Percentiles rank a stretch among this genome's conserved stretches.
These are phyloP conservation scores for Puccinia polysora DNA, from an alignment of 1,284 basidiomycete genomes.

Conservation along the genomic window DNA sequence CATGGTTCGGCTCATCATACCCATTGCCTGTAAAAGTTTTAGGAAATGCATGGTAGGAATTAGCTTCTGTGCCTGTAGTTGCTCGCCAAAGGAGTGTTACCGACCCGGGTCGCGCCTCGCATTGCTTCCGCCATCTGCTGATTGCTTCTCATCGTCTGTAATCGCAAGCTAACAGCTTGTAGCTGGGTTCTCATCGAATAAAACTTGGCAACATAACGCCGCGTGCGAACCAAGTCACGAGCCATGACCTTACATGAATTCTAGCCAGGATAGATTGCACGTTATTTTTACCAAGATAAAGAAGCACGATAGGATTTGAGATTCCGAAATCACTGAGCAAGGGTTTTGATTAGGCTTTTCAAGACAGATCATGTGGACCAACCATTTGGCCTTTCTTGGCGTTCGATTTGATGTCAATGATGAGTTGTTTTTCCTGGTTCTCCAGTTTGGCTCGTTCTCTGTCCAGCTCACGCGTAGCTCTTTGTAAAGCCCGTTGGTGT, in stretches of 20 bases:
- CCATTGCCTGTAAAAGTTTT: conserved; percentile 87
- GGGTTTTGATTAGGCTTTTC: neutral
- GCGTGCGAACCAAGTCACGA: conserved; percentile 91
- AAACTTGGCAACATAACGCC: conserved; percentile 95
- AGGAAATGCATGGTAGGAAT: neutral
- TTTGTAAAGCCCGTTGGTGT: conserved; percentile 89
- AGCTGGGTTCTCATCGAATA: conserved; percentile 98
- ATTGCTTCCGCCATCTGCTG: conserved; percentile 99
- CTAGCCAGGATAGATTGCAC: conserved; percentile 56
- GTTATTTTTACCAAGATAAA: neutral
- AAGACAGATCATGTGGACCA: conserved; percentile 49
- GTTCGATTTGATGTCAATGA: conserved; percentile 88
- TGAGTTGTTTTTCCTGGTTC: conserved; percentile 62
- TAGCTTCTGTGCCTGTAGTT: no score
- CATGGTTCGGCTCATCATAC: conserved; percentile 90
- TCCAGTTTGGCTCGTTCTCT: conserved; percentile 91
- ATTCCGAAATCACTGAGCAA: conserved; percentile 46
- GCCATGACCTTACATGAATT: conserved; percentile 99
- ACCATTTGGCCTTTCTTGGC: conserved; percentile 96
- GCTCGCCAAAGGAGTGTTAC: no score
- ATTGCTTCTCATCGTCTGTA: conserved; percentile 93
- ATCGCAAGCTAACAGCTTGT: conserved; percentile 89
- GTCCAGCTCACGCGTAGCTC: conserved; percentile 94
- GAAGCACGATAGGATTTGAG: conserved; percentile 2
- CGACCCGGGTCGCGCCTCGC: conserved; percentile 89